Evolutionary conservation across 441 rosid species (phyloP).

Genomic region (Erodium texanum): DNA sequence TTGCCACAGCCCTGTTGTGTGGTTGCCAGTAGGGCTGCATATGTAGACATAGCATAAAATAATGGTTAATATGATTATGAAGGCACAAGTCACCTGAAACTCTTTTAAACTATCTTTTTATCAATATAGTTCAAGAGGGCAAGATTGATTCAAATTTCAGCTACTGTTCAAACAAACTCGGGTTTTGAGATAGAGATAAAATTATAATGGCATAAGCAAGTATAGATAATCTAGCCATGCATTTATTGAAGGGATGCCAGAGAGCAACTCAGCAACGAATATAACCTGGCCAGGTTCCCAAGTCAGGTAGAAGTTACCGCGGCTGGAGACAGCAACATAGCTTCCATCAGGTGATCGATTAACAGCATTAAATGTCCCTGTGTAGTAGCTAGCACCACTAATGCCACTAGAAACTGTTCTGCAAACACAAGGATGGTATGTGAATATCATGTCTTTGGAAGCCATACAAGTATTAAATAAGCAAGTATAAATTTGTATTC

Average conservation of each 20-base stretch:
- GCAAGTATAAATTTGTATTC: no score
- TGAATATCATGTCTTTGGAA: conserved; percentile 17
- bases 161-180: not conserved
- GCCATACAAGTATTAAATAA: no score
- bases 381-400: conserved; percentile 96
- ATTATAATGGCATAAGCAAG: not conserved
- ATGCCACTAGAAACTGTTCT: conserved; percentile 97
- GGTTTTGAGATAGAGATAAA: not conserved
- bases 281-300: conserved; percentile 97
- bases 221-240: not conserved
- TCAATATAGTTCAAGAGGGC: no score
- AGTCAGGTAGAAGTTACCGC: conserved; percentile 90
- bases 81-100: not conserved
- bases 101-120: no score
- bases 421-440: conserved; percentile 35
- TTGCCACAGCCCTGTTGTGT: conserved; percentile 82
- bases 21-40: conserved; percentile 94
- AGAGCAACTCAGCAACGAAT: conserved; percentile 9
- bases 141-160: no score
- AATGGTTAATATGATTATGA: not conserved
- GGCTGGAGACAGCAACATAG: conserved; percentile 95
- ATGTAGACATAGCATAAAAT: conserved; percentile 4
- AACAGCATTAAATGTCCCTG: conserved; percentile 84
- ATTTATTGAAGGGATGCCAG: conserved; percentile 6
- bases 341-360: conserved; percentile 89